These are phyloP conservation scores for Metschnikowia gelsemii DNA, from an alignment of 805 yeast genomes.

Conservation along the genomic window DNA sequence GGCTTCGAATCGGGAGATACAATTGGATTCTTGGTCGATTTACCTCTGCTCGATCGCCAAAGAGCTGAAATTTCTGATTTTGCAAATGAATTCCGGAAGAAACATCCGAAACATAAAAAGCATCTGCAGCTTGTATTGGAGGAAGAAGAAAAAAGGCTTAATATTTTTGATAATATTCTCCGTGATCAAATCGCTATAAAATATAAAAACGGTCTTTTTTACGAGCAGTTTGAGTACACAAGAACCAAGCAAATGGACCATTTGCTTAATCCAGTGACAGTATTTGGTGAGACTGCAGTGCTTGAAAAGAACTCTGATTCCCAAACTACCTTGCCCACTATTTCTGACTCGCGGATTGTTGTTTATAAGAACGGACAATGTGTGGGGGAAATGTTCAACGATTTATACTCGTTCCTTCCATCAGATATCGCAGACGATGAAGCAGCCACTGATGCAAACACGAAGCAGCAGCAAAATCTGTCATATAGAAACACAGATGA, in stretches of 20 bases:
- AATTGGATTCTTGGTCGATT: slow-evolving; percentile 69
- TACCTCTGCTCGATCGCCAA: slow-evolving; percentile 59
- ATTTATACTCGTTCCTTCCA: slow-evolving; percentile 74
- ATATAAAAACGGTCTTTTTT: slow-evolving; percentile 72
- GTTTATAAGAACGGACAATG: slow-evolving; percentile 76
- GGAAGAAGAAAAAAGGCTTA: slow-evolving; percentile 17
- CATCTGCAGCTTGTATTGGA: slow-evolving; percentile 16
- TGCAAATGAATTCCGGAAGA: slow-evolving; percentile 6
- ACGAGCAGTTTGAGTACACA: slow-evolving; percentile 81
- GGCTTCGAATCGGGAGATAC: slow-evolving; percentile 76
- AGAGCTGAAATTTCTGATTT: slow-evolving; percentile 37
- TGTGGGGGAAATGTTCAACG: slow-evolving; percentile 64
- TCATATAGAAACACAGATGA: slow-evolving; percentile 59
- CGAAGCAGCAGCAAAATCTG: slow-evolving; percentile 38
- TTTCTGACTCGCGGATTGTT: slow-evolving; percentile 58
- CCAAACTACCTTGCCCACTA: slow-evolving; percentile 40
- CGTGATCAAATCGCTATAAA: slow-evolving; percentile 88
- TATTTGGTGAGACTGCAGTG: slow-evolving; percentile 66
- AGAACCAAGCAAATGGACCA: slow-evolving; percentile 71
- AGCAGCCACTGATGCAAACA: slow-evolving; percentile 21
- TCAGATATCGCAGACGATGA: slow-evolving; percentile 59
- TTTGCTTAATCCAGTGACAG: slow-evolving; percentile 66
- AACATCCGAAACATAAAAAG: slow-evolving; percentile 17
- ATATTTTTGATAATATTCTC: slow-evolving; percentile 42
- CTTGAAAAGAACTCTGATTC: slow-evolving; percentile 42